Base-by-base conservation (phyloP, 2,329 filamentous ascomycete species). In the Tolypocladium amazonense region DNA sequence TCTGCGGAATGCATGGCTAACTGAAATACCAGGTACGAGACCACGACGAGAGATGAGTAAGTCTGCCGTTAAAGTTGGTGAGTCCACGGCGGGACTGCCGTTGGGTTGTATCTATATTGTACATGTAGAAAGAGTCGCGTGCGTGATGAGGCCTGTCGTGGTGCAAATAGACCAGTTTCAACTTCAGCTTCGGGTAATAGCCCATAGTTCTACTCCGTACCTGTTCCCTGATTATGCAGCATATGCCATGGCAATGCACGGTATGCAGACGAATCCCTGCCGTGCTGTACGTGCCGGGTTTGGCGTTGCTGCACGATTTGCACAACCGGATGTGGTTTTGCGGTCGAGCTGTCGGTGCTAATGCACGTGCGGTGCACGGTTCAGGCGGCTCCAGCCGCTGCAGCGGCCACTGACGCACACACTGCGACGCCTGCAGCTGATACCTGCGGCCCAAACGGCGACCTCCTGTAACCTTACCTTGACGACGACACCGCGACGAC, bases 21-120 rank as follows among this genome's bases (percentile, higher is more conserved):
- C 70, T 30, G 54, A 45, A 12, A 41, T 59, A 60, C 35, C 63
- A 84, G 81, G 69, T 84, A 90, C 65, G 87, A 90, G 75, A 81
- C 87, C 37, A 83, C 81, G 6, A 81, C 73, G 56, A 85, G 80
- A 69, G 77, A 82, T 27, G 58, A 52, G n/a, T 71, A 66, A 61
- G 54, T 3, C 0, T 23, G 14, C 20, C 39, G 55, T 41, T 11
- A 15, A 27, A n/a, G 38, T 7, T 12, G 45, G 14, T 25, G 50
- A 7, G 11, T 23, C 20, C 20, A 11, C 11, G 50, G 30, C 39
- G 39, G 15, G 25, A 27, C 41, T 11, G 53, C 23, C 53, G 37
- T 56, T 25, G 50, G 7, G 18, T 30, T 61, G 61, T 63, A 62
- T 56, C 50, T 8, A 43, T 56, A 56, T 37, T 60, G 57, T 60